Percentiles rank a stretch among this genome's conserved stretches.
phyloP scores from a whole-genome alignment of 2,329 filamentous ascomycete genomes.

The Chaetomium olivaceum region DNA sequence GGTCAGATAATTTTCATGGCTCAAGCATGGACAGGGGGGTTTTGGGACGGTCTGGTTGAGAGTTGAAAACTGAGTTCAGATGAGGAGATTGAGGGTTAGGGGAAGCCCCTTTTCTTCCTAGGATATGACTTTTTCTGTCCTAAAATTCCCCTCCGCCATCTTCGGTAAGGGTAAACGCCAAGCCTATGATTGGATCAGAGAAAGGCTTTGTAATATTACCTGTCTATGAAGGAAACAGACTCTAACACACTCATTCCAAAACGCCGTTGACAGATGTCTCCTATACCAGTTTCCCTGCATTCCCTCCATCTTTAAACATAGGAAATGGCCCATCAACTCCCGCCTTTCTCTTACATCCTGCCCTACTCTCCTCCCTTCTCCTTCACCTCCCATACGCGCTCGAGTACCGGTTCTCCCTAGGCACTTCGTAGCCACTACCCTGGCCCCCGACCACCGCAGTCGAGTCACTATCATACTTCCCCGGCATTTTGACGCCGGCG shows the following conservation, averaged over 20 bases:
- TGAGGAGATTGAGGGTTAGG: neutral
- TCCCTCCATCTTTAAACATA: neutral
- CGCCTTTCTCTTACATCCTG: too few species aligned
- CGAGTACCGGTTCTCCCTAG: neutral
- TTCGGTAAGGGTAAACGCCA: too few species aligned
- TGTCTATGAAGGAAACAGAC: too few species aligned
- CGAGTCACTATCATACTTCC: slow-evolving; percentile 8
- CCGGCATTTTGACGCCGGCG: neutral
- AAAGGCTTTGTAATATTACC: neutral
- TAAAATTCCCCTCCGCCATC: too few species aligned
- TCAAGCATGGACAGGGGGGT: neutral
- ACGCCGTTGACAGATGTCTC: neutral
- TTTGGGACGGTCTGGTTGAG: neutral
- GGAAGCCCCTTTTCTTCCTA: neutral
- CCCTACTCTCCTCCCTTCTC: neutral
- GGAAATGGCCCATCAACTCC: neutral
- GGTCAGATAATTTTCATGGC: neutral
- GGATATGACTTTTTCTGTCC: too few species aligned
- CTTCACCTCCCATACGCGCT: neutral
- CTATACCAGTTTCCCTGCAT: neutral
- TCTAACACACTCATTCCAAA: too few species aligned
- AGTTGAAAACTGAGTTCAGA: neutral
- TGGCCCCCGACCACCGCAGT: neutral
- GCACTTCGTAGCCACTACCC: neutral
- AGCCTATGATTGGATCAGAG: too few species aligned